phyloP scores from a whole-genome alignment of 306 rosid species.

The Ziziphus jujuba region DNA sequence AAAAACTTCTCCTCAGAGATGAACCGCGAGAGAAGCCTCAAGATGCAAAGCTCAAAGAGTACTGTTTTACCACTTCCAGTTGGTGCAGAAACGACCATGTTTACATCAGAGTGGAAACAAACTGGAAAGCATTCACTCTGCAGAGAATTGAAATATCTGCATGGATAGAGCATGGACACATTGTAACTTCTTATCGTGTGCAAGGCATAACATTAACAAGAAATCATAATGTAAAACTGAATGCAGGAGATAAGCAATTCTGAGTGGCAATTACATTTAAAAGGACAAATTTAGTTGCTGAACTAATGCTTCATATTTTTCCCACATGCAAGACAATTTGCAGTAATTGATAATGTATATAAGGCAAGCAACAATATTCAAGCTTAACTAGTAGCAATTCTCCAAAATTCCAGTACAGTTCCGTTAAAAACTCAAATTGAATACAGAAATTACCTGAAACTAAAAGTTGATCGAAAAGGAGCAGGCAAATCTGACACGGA shows the following conservation, averaged over 20 bases:
- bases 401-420: slow-evolving; percentile 10
- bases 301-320: neutral
- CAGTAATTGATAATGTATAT: neutral
- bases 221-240: neutral
- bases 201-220: neutral
- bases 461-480: slow-evolving; percentile 67
- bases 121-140: slow-evolving; percentile 95
- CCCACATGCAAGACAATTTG: neutral
- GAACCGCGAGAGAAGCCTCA: slow-evolving; percentile 85
- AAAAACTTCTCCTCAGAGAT: slow-evolving; percentile 58
- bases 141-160: slow-evolving; percentile 91
- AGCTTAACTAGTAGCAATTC: slow-evolving; percentile 14
- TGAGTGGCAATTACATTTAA: neutral
- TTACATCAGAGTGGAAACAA: slow-evolving; percentile 84
- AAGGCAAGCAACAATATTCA: neutral
- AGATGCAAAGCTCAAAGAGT: slow-evolving; percentile 89
- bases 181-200: neutral
- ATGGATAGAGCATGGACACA: neutral
- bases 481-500: slow-evolving; percentile 78
- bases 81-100: slow-evolving; percentile 96
- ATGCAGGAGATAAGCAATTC: neutral
- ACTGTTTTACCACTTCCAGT: slow-evolving; percentile 98
- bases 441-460: slow-evolving; percentile 64
- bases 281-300: neutral
- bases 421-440: neutral